Evolutionary conservation across 257 asterid species (phyloP), one percentile per base, ranked within the genome.

Genomic region (Gentiana macrophylla): DNA sequence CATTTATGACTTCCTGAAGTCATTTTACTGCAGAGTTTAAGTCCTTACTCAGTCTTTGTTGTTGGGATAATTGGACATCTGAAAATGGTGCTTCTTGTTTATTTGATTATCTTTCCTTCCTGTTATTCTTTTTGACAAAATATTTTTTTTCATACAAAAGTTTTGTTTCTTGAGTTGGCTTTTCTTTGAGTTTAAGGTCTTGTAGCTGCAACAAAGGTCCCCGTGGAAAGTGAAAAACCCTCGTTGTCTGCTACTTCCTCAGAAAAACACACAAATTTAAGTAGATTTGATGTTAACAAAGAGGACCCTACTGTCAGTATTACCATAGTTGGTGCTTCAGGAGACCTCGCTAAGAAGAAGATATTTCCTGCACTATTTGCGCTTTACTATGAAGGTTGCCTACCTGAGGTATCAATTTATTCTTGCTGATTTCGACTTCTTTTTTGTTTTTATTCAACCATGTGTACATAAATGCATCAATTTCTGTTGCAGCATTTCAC

Each of bases 321-420:
- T 49, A 91, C 96, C 37, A 86, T 87, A 13, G 98, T 91, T 33
- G 98, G 98, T 52, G 98, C 98, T 52, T 91, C 98, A 10, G 98
- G 98, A 34, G 98, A 91, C 74, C 94, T 91, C 60, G 98, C 98
- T 45, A 91, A 84, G 84, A 91, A 91, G 81, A 91, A 91, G 81
- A 91, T 91, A 67, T 87, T 91, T 69, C 98, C 98, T 52, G 98
- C 98, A 44, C 95, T 87, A 45, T 91, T 91, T 75, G 98, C 98
- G 6, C 96, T 91, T 60, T 91, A 81, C 62, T 91, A 91, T 9
- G 98, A 87, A 80, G 96, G 63, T 61, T 84, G 80, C 74, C 96
- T 91, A 36, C 98, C 98, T 10, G 80, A 87, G 98, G 98, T 91
- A 8, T 66, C 13, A 45, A 52, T 8, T 12, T 15, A 15, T 35